These are phyloP conservation scores for Sporothrix humicola DNA, from an alignment of 2,329 filamentous ascomycete species.

Conservation along the genomic window DNA sequence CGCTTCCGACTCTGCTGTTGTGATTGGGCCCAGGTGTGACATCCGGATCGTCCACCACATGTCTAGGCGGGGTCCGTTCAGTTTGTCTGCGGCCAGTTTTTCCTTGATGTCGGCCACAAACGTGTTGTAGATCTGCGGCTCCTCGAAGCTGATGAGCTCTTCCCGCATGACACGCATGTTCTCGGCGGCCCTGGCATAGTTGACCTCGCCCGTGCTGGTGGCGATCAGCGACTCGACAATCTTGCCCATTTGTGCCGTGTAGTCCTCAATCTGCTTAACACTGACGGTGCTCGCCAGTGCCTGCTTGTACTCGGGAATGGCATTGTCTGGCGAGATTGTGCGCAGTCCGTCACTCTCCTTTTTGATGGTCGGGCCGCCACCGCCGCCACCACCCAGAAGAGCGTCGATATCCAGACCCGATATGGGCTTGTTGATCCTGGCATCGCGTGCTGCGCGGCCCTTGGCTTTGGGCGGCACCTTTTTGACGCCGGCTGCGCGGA, in stretches of 20 bases:
- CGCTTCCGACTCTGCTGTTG: slow-evolving; percentile 63
- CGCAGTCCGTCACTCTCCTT: slow-evolving; percentile 42
- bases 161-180: slow-evolving; percentile 78
- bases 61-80: slow-evolving; percentile 78
- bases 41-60: slow-evolving; percentile 79
- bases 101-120: slow-evolving; percentile 75
- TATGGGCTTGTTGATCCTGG: slow-evolving; percentile 70
- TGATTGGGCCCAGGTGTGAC: slow-evolving; percentile 74
- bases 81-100: slow-evolving; percentile 68
- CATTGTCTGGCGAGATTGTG: slow-evolving; percentile 67
- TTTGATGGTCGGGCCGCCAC: slow-evolving; percentile 42
- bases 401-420: slow-evolving; percentile 88
- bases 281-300: slow-evolving; percentile 67
- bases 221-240: slow-evolving; percentile 73
- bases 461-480: slow-evolving; percentile 83
- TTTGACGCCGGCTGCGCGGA: slow-evolving; percentile 77
- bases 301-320: slow-evolving; percentile 90
- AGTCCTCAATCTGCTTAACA: slow-evolving; percentile 66
- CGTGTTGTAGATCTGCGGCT: slow-evolving; percentile 76
- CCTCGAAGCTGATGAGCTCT: slow-evolving; percentile 75
- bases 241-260: slow-evolving; percentile 73
- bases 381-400: slow-evolving; percentile 63
- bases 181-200: slow-evolving; percentile 77
- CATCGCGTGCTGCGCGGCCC: slow-evolving; percentile 71
- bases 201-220: slow-evolving; percentile 74